These are phyloP conservation scores for Leucaena leucocephala DNA, from an alignment of 306 rosid species.

Conservation along the genomic window DNA sequence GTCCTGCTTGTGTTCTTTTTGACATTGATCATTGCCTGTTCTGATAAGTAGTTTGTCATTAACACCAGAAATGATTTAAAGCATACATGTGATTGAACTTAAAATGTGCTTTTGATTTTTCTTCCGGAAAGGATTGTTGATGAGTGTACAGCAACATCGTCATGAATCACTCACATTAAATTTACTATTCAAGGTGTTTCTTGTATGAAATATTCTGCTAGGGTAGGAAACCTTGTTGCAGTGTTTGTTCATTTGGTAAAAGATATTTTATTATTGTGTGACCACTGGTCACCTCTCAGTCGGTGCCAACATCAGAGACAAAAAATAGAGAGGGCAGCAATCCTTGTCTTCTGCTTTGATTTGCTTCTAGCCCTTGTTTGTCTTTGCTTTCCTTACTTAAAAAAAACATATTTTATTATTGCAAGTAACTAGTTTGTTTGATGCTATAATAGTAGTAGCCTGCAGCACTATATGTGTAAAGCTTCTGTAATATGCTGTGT, in stretches of 20 bases:
- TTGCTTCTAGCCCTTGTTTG: too few relatives aligned
- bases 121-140: not conserved
- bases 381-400: too few relatives aligned
- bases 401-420: too few relatives aligned
- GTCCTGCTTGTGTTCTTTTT: not conserved
- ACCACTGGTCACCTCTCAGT: too few relatives aligned
- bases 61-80: not conserved
- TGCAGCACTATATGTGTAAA: too few relatives aligned
- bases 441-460: not conserved
- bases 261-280: not conserved
- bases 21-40: not conserved
- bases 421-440: not conserved
- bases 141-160: not conserved
- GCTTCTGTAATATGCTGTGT: not conserved
- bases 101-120: not conserved
- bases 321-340: too few relatives aligned
- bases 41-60: not conserved
- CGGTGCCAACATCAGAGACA: too few relatives aligned
- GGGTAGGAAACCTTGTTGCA: not conserved
- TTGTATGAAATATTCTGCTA: not conserved
- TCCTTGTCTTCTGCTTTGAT: too few relatives aligned
- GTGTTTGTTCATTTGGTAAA: not conserved
- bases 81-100: not conserved
- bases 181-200: not conserved
- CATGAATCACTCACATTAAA: conserved; percentile 4